Evolutionary conservation across 2,329 filamentous ascomycete genomes (phyloP).

Genomic region (Sarocladium brachiariae): DNA sequence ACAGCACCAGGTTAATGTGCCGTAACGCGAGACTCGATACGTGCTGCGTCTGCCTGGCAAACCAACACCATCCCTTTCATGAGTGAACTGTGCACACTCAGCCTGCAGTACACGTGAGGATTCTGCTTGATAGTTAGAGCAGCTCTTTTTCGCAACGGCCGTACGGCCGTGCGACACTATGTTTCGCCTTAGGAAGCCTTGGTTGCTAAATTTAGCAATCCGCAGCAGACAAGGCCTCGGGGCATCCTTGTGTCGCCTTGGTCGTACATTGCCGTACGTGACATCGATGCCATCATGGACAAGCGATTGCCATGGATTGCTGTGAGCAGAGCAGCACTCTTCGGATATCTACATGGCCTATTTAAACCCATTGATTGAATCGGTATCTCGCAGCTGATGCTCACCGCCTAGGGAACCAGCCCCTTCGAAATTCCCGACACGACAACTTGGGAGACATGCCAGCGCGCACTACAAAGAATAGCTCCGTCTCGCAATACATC

Average conservation of each 20-base stretch:
- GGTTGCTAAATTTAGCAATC: not conserved
- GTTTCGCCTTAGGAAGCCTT: too few species aligned
- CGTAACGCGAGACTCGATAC: too few species aligned
- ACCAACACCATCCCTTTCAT: too few species aligned
- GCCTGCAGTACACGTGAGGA: too few species aligned
- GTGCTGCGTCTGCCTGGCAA: too few species aligned
- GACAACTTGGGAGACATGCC: conserved; percentile 4
- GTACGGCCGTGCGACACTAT: too few species aligned
- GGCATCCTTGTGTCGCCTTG: not conserved
- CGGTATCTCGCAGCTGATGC: not conserved
- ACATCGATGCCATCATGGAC: not conserved
- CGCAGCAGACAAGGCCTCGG: not conserved
- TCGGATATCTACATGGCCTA: not conserved
- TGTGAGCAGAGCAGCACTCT: not conserved
- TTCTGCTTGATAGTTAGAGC: too few species aligned
- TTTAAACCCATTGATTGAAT: not conserved
- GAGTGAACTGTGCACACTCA: too few species aligned
- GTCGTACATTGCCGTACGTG: not conserved
- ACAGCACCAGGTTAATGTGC: too few species aligned
- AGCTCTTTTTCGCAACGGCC: too few species aligned
- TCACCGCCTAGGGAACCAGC: not conserved
- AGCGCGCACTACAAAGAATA: not conserved
- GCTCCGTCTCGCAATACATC: not conserved
- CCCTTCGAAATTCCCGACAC: conserved; percentile 4
- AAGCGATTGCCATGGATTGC: not conserved